Evolutionary conservation across 148 eudicot genomes (phyloP).

Genomic region (Pharnaceum exiguum): DNA sequence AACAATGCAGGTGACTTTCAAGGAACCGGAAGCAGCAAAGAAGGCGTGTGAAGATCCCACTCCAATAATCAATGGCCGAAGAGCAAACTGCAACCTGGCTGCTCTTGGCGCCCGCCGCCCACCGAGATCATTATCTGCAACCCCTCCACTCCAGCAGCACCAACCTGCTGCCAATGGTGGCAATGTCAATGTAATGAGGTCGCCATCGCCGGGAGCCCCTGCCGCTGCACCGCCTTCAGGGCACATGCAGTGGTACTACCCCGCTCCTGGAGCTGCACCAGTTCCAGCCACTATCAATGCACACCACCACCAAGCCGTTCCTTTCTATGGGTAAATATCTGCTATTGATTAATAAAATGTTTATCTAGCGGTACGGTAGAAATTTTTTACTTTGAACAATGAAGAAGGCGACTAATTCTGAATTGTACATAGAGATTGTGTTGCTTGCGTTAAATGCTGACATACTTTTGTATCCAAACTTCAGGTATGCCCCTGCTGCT

Average conservation of each 20-base stretch:
- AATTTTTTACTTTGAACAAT: no score
- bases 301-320: conserved; percentile 52
- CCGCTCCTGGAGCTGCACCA: conserved; percentile 21
- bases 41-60: conserved; percentile 88
- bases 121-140: conserved; percentile 36
- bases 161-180: conserved; percentile 29
- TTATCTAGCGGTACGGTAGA: background rate
- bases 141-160: conserved; percentile 31
- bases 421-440: background rate
- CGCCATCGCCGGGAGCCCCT: conserved; percentile 22
- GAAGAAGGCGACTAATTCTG: background rate
- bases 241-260: conserved; percentile 77
- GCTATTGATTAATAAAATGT: background rate
- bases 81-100: conserved; percentile 95
- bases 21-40: conserved; percentile 79
- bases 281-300: conserved; percentile 30
- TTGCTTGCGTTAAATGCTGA: background rate
- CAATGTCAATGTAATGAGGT: conserved; percentile 21
- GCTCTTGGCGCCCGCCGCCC: conserved; percentile 84
- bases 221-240: conserved; percentile 38
- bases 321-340: conserved; percentile 56
- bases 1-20: conserved; percentile 69
- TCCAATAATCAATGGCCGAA: conserved; percentile 85
- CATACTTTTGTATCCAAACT: background rate
- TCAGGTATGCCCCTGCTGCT: conserved; percentile 58